Evolutionary conservation across 768 basidiomycete species (phyloP), one percentile per base, ranked within the genome.

Genomic region (Termitomyces bulborhizus): DNA sequence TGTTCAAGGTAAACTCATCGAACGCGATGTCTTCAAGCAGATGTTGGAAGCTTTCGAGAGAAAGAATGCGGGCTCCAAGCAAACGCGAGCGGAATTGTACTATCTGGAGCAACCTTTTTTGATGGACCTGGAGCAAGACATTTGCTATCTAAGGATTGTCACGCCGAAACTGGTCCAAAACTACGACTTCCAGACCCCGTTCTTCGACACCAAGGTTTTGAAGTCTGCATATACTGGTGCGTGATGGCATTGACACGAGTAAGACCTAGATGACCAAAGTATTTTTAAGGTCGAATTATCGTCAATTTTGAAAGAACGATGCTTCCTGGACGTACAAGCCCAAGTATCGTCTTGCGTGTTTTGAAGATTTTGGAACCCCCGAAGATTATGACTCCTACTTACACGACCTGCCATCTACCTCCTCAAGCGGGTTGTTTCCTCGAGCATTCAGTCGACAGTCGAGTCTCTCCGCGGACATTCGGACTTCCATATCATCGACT

Each of bases 41-140:
- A 27, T 54, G 44, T 36, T 27, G 44, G 1, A 29, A 0, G 43
- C 53, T 8, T 46, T 54, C 16, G 26, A 46, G 4, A 13, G 11
- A 9, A 3, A 11, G 15, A 24, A 26, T 37, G 29, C 21, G 36
- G 5, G 2, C 5, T 16, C 32, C 3, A 46, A 31, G 27, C 3
- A 18, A 15, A 41, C 12, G 12, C 43, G 36, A 24, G 21, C n/a
- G 11, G 44, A 40, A 11, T 5, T 46, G 53, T 54, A 54, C 21
- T 40, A 51, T 46, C 3, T 54, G 36, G 45, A 54, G 9, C 53
- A 41, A 31, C 53, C 53, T 21, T 54, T 54, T 29, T 11, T 46
- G 16, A 5, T 46, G 26, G 37, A 54, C 13, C 3, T 46, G 16
- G 26, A 39, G 12, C 21, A 46, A n/a, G 34, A 37, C 24, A 18